Evolutionary conservation across 2,329 filamentous ascomycete genomes (phyloP).

Genomic region (Aspergillus aculeatus): DNA sequence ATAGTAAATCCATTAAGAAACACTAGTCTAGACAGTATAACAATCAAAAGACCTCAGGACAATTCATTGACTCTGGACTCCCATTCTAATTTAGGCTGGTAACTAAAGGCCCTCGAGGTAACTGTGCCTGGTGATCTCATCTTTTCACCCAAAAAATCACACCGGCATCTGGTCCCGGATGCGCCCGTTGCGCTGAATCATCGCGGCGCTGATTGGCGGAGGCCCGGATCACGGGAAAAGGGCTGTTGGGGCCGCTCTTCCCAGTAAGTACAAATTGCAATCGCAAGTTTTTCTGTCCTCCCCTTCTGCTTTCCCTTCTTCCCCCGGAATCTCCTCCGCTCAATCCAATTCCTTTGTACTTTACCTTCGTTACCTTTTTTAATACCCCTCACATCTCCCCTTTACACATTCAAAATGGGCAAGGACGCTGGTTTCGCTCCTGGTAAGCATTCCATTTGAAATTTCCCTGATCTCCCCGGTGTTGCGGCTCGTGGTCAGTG

Average conservation of each 20-base stretch:
- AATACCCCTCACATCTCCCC: constrained; percentile 29
- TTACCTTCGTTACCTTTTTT: constrained; percentile 16
- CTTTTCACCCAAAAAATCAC: constrained; percentile 6
- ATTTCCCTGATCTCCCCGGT: constrained; percentile 1
- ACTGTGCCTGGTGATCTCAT: neutral
- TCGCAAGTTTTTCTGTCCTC: constrained; percentile 33
- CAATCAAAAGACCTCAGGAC: neutral
- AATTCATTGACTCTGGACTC: too few relatives aligned
- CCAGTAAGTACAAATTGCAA: constrained; percentile 31
- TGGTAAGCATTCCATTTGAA: constrained; percentile 40
- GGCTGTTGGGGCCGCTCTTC: constrained; percentile 24
- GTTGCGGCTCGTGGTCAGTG: constrained; percentile 1
- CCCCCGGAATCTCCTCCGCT: constrained; percentile 19
- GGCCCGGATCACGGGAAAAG: constrained; percentile 32
- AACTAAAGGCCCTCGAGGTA: too few relatives aligned
- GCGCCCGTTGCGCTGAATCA: constrained; percentile 39
- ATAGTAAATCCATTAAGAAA: neutral
- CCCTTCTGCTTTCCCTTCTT: constrained; percentile 15
- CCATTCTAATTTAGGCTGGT: too few relatives aligned
- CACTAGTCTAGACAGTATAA: neutral
- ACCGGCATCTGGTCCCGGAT: constrained; percentile 28
- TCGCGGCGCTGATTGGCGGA: constrained; percentile 34
- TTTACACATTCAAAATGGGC: constrained; percentile 36
- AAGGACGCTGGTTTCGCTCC: constrained; percentile 48
- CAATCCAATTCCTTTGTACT: constrained; percentile 29